Percentiles rank a stretch among this genome's conserved stretches.
Conservation (phyloP, 2,329 filamentous ascomycete species). For the Talaromyces amestolkiae region DNA sequence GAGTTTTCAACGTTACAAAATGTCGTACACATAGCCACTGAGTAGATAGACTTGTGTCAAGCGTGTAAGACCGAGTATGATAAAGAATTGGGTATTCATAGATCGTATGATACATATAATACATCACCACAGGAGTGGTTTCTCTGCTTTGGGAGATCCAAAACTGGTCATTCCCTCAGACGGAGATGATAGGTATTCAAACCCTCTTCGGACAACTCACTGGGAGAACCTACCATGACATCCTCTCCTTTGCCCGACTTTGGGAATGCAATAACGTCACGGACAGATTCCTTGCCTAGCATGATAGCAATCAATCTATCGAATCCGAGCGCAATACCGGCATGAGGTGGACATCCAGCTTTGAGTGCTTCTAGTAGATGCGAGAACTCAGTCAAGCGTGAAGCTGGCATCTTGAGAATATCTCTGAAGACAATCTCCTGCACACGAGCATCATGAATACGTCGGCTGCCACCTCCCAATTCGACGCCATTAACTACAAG, state of each 20-base stretch:
- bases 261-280: constrained; percentile 95
- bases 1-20: background rate
- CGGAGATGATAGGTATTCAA: constrained; percentile 59
- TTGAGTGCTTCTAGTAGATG: constrained; percentile 80
- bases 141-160: background rate
- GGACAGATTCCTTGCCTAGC: constrained; percentile 70
- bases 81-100: background rate
- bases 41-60: background rate
- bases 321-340: constrained; percentile 88
- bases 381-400: constrained; percentile 73
- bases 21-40: background rate
- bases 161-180: constrained; percentile 26
- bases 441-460: constrained; percentile 80
- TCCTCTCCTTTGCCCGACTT: constrained; percentile 92
- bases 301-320: constrained; percentile 81
- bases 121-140: background rate
- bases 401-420: constrained; percentile 72
- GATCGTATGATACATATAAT: constrained; percentile 11
- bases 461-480: constrained; percentile 85
- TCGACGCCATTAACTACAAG: constrained; percentile 94
- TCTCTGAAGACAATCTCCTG: constrained; percentile 84
- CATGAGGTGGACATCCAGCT: constrained; percentile 89
- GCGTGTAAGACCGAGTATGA: background rate
- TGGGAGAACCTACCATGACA: constrained; percentile 74
- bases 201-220: constrained; percentile 60